Base-by-base conservation (phyloP, 495 filamentous ascomycete species). In the Endocarpon pusillum region DNA sequence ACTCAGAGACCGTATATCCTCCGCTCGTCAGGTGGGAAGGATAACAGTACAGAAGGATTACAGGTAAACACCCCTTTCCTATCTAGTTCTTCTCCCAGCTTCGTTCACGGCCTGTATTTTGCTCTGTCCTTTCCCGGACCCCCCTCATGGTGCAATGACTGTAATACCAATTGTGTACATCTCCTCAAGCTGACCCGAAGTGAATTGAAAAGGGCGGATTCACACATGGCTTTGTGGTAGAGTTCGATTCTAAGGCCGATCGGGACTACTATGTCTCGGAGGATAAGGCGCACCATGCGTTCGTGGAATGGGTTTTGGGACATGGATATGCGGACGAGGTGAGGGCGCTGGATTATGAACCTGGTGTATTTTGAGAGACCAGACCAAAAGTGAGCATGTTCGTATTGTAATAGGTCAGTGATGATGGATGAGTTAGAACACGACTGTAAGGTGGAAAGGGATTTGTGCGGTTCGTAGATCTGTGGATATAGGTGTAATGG, bases 151-250 rank as follows among this genome's bases (percentile, higher is more conserved):
- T 21, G n/a, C 15, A 26, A 11, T 21, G n/a, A n/a, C n/a, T n/a
- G n/a, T n/a, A n/a, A n/a, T n/a, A n/a, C n/a, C n/a, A n/a, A n/a
- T 4, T 11, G n/a, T 7, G 7, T 19, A 14, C 15, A 24, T 22
- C 22, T 1, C 33, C 9, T 17, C 10, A 15, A 11, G 10, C 21
- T 24, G 18, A n/a, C 33, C 29, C 15, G 20, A 14, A 15, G 18
- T 24, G 11, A 30, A 3, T 25, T 16, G n/a, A 14, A 35, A 28
- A 75, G 66, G 49, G 51, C n/a, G 67, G 57, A 0, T 58, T 67
- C 25, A 64, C 66, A 2, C 72, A 84, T 42, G 69, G 49, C 1
- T 81, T 80, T 38, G 58, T 78, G 0, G 47, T 64, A 8, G 66
- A 76, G 40, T 81, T 82, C 39, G 66, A 61, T 11, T 69, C 49